phyloP scores from a whole-genome alignment of 139 green algal species.

The Tetratostichococcus sp. region DNA sequence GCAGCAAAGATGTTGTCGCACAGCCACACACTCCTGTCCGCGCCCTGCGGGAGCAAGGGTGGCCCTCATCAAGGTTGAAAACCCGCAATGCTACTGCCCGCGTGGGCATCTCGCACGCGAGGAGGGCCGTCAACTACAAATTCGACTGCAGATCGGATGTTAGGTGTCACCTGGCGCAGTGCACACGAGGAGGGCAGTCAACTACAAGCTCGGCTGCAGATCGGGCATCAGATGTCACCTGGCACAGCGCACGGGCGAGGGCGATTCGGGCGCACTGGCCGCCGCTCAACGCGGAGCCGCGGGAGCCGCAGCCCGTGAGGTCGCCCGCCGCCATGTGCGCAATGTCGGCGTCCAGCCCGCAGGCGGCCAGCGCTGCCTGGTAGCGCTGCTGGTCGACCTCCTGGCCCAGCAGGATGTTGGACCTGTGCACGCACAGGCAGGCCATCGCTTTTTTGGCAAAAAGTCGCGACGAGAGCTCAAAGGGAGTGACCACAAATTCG shows the following conservation, averaged over 20 bases:
- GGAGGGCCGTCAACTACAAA: too few relatives aligned
- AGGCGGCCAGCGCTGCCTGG: slow-evolving; percentile 49
- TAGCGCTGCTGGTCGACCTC: slow-evolving; percentile 39
- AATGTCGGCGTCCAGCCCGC: slow-evolving; percentile 57
- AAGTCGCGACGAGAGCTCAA: too few relatives aligned
- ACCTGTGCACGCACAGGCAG: slow-evolving; percentile 10
- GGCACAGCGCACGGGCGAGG: slow-evolving; percentile 68
- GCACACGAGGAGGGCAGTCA: too few relatives aligned
- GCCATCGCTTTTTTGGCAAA: too few relatives aligned
- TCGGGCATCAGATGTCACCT: too few relatives aligned
- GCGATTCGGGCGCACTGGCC: slow-evolving; percentile 51
- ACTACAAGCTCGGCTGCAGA: too few relatives aligned
- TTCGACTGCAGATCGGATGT: too few relatives aligned
- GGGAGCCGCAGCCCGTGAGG: slow-evolving; percentile 43
- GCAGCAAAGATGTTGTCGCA: slow-evolving; percentile 63
- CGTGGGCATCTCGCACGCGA: too few relatives aligned
- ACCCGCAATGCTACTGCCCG: too few relatives aligned
- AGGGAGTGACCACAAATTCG: too few relatives aligned
- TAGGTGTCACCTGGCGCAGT: too few relatives aligned
- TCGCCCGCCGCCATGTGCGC: slow-evolving; percentile 45
- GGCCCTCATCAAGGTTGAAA: too few relatives aligned
- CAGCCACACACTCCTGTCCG: slow-evolving; percentile 34
- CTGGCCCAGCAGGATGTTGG: slow-evolving; percentile 38
- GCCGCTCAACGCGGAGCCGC: slow-evolving; percentile 45
- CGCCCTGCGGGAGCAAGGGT: background rate